Evolutionary conservation across 306 rosid species (phyloP), one percentile per base, ranked within the genome.

Genomic region (Cicer judaicum): DNA sequence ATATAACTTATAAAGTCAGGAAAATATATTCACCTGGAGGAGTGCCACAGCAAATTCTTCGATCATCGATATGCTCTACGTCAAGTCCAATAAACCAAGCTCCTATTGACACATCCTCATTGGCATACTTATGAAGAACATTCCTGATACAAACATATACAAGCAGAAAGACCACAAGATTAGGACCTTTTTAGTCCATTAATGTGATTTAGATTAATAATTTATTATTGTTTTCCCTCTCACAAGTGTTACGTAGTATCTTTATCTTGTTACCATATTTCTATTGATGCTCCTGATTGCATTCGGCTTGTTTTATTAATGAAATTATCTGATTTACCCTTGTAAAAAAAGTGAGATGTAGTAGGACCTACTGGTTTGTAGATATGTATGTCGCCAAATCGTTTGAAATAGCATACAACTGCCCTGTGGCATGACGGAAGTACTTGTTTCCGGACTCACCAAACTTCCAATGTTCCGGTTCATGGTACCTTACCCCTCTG

Each of bases 401-500:
- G 53, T 84, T 95, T 53, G 99, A 95, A 78, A 95, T 83, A 59
- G 99, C 99, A 72, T 95, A 95, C 60, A 95, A 83, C 79, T 95
- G 99, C 42, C 99, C 99, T 0, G 99, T 95, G 80, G 99, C 99
- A 12, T 95, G 99, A 60, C 99, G 98, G 84, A 95, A 95, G 83
- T 95, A 95, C 86, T 77, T 95, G 90, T 95, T 95, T 72, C 99
- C 99, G 5, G 91, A 44, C 86, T 95, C 99, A 0, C 99, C 98
- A 12, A 95, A 95, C 66, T 92, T 95, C 99, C 99, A 90, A 21
- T 95, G 62, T 57, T 95, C 99, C 0, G 99, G 99, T 84, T 95
- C 98, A 74, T 95, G 98, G 85, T 95, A 95, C 80, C 99, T 84
- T 81, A 95, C 99, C 49, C 99, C 99, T 86, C 99, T 95, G 89